Conservation (phyloP, 2,329 filamentous ascomycete genomes). For the Pseudonectria buxi region DNA sequence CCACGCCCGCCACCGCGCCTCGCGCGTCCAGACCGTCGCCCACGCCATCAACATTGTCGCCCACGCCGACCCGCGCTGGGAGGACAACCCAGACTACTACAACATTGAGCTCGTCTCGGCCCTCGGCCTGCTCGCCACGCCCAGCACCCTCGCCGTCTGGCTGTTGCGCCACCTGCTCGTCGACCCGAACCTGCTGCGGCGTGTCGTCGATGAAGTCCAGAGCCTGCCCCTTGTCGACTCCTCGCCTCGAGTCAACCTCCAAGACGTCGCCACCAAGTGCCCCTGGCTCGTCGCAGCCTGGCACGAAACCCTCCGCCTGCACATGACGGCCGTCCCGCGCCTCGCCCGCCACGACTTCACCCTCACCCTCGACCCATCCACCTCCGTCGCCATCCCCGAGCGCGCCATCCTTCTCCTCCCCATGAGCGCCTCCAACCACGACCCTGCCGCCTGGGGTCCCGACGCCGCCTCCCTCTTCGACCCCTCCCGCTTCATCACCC, state of each 20-base stretch:
- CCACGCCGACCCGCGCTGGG: conserved; percentile 23
- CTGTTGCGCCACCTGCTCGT: conserved; percentile 22
- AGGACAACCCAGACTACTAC: conserved; percentile 25
- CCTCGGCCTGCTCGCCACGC: conserved; percentile 24
- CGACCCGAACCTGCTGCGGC: conserved; percentile 10
- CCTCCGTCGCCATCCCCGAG: conserved; percentile 16
- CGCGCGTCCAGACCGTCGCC: conserved; percentile 17
- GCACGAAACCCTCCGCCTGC: conserved; percentile 26
- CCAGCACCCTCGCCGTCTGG: conserved; percentile 26
- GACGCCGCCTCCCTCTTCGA: conserved; percentile 19
- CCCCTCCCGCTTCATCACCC: conserved; percentile 22
- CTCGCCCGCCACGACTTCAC: conserved; percentile 23
- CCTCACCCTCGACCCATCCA: conserved; percentile 12
- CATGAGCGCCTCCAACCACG: conserved; percentile 26
- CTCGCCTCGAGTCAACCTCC: conserved; percentile 13
- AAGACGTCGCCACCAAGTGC: conserved; percentile 18
- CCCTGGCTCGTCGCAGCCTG: conserved; percentile 25
- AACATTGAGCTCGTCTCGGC: conserved; percentile 27
- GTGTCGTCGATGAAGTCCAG: conserved; percentile 19
- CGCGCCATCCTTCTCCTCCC: conserved; percentile 26
- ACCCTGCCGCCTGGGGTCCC: conserved; percentile 20
- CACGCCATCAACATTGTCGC: conserved; percentile 26
- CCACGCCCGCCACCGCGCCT: conserved; percentile 18
- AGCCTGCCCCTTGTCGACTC: conserved; percentile 2
- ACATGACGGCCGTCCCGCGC: conserved; percentile 26